A percentile compares a stretch with the other conserved stretches of the same genome.
phyloP scores from a whole-genome alignment of 768 basidiomycete species.

The Dacryopinax primogenitus region DNA sequence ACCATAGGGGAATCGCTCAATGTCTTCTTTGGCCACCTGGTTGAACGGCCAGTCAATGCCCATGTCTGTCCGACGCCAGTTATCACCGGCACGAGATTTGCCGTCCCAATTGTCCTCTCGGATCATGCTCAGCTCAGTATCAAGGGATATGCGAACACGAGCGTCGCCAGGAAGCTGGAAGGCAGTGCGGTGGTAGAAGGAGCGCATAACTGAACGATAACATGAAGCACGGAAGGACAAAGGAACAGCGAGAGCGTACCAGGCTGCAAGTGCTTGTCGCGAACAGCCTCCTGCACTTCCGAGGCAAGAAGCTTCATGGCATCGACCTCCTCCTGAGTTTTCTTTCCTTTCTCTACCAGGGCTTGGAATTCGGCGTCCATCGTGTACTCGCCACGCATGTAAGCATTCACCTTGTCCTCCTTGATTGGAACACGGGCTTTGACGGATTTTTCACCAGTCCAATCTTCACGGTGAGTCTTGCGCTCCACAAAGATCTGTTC shows the following conservation, averaged over 20 bases:
- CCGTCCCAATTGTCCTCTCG: constrained; percentile 98
- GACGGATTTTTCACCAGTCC: constrained; percentile 98
- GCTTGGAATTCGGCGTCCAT: constrained; percentile 88
- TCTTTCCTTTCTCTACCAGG: constrained; percentile 78
- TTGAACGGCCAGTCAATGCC: constrained; percentile 87
- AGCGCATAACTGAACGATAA: constrained; percentile 60
- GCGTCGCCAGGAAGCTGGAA: constrained; percentile 98
- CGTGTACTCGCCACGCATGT: constrained; percentile 77
- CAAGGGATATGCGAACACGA: constrained; percentile 95
- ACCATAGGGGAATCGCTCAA: constrained; percentile 86
- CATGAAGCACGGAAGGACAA: constrained; percentile 1
- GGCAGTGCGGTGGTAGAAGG: constrained; percentile 97
- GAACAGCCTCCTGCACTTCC: constrained; percentile 84
- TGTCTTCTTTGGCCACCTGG: constrained; percentile 60
- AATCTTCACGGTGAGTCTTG: constrained; percentile 77
- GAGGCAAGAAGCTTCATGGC: constrained; percentile 91
- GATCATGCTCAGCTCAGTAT: constrained; percentile 87
- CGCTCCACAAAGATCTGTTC: constrained; percentile 32
- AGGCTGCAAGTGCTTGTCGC: constrained; percentile 68
- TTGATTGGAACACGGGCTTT: constrained; percentile 94
- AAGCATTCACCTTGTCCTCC: constrained; percentile 84
- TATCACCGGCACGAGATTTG: constrained; percentile 54
- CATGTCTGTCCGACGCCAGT: constrained; percentile 91
- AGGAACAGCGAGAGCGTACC: constrained; percentile 38
- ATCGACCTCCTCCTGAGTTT: constrained; percentile 82